Evolutionary conservation across 768 basidiomycete genomes (phyloP).

Genomic region (Termitomyces sp.): DNA sequence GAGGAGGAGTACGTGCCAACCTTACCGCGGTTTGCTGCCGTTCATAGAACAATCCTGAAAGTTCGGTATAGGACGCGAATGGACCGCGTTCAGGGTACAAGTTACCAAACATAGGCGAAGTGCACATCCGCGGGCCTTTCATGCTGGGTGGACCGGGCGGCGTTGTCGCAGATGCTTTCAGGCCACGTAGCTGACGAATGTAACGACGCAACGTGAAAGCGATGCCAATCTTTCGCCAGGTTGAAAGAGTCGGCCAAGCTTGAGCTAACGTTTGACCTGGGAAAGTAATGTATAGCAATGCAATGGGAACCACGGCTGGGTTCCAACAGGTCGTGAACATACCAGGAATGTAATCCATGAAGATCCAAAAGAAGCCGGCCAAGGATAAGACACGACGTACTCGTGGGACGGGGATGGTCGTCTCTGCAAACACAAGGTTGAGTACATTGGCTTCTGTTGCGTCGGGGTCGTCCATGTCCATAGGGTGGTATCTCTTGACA

Average conservation of each 20-base stretch:
- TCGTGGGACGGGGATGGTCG: conserved; percentile 17
- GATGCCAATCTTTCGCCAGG: conserved; percentile 12
- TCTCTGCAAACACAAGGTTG: conserved; percentile 2
- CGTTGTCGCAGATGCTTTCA: not conserved
- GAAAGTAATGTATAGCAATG: no score
- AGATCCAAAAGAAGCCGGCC: no score
- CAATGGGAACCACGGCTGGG: no score
- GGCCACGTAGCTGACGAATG: conserved; percentile 13
- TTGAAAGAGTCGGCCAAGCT: conserved; percentile 9
- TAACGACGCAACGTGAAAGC: conserved; percentile 16
- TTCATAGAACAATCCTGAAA: conserved; percentile 11
- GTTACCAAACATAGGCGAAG: not conserved
- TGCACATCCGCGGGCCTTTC: not conserved
- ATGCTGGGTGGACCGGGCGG: not conserved
- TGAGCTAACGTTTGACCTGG: no score
- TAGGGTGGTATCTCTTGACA: no score
- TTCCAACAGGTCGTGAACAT: no score
- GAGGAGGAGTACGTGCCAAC: no score
- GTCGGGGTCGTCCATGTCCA: not conserved
- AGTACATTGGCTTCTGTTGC: conserved; percentile 7
- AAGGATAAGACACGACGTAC: not conserved
- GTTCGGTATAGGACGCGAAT: conserved; percentile 8
- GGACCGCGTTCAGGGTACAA: not conserved
- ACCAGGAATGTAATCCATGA: no score
- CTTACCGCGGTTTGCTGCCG: not conserved